These are phyloP conservation scores for Podila horticola DNA, from an alignment of 192 early-diverging fungal species.

Conservation along the genomic window DNA sequence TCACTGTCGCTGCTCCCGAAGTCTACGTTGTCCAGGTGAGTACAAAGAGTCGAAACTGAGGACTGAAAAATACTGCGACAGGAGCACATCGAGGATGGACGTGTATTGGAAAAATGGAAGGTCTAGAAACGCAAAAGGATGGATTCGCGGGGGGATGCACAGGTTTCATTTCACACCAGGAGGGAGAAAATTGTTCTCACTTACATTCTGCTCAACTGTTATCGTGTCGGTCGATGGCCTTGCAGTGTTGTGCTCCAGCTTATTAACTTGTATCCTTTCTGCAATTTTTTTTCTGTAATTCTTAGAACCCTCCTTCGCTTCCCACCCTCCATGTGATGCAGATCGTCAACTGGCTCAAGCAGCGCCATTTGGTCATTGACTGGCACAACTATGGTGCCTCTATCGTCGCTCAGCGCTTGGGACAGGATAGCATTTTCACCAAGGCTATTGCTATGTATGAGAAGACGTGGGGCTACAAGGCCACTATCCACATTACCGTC, in stretches of 20 bases:
- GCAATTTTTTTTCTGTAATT: background rate
- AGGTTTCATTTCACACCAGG: no score
- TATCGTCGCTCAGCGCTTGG: conserved; percentile 80
- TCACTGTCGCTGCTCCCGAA: conserved; percentile 65
- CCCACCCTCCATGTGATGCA: conserved; percentile 89
- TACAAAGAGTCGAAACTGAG: background rate
- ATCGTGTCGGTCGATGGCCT: no score
- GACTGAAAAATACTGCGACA: background rate
- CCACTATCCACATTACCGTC: conserved; percentile 88
- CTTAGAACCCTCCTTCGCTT: conserved; percentile 93
- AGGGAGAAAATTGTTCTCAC: no score
- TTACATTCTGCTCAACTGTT: no score
- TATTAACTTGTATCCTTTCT: no score
- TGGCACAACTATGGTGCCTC: conserved; percentile 99
- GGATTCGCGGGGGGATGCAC: background rate
- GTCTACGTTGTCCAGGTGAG: conserved; percentile 83
- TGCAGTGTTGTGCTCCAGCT: no score
- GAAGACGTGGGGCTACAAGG: conserved; percentile 66
- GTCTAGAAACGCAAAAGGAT: background rate
- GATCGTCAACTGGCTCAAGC: conserved; percentile 69
- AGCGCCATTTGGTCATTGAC: conserved; percentile 85
- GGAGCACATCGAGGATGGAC: background rate
- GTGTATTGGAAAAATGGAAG: background rate
- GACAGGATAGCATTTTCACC: conserved; percentile 55
- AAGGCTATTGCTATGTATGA: conserved; percentile 63